Conservation (phyloP, 2,329 filamentous ascomycete species). For the Aschersonia sp. region DNA sequence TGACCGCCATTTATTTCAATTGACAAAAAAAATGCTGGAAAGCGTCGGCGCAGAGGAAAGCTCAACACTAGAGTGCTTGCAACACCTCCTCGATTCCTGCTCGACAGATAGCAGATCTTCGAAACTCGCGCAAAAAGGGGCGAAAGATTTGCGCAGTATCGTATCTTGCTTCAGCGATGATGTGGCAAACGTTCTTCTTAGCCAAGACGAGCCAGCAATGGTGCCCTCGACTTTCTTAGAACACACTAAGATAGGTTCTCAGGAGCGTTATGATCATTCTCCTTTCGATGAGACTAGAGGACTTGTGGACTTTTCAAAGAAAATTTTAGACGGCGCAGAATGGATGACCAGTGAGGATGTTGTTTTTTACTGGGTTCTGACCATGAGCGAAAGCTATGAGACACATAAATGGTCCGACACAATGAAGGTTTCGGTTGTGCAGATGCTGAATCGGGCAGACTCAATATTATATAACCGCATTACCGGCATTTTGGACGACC, state of each 20-base stretch:
- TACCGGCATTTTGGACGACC: constrained; percentile 23
- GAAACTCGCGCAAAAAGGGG: constrained; percentile 29
- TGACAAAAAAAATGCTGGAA: constrained; percentile 39
- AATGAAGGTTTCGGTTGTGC: constrained; percentile 41
- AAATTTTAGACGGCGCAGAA: constrained; percentile 23
- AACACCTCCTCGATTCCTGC: constrained; percentile 37
- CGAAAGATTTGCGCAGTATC: constrained; percentile 32
- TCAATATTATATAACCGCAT: constrained; percentile 33
- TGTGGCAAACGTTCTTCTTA: constrained; percentile 35
- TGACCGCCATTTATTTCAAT: constrained; percentile 39
- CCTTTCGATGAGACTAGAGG: constrained; percentile 38
- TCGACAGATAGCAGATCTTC: constrained; percentile 33
- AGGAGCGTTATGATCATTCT: constrained; percentile 30
- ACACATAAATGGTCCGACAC: constrained; percentile 41
- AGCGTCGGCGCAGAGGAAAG: constrained; percentile 37
- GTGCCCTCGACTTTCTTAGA: constrained; percentile 48
- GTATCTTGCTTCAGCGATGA: constrained; percentile 38
- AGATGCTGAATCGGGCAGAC: constrained; percentile 40
- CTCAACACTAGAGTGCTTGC: constrained; percentile 27
- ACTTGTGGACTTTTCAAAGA: constrained; percentile 34
- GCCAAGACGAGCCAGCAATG: constrained; percentile 35
- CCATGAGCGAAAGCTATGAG: constrained; percentile 35
- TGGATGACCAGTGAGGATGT: constrained; percentile 43
- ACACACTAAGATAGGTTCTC: constrained; percentile 41
- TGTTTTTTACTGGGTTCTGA: constrained; percentile 41